These are phyloP conservation scores for Fusarium albidum DNA, from an alignment of 2,329 filamentous ascomycete genomes.

Conservation along the genomic window DNA sequence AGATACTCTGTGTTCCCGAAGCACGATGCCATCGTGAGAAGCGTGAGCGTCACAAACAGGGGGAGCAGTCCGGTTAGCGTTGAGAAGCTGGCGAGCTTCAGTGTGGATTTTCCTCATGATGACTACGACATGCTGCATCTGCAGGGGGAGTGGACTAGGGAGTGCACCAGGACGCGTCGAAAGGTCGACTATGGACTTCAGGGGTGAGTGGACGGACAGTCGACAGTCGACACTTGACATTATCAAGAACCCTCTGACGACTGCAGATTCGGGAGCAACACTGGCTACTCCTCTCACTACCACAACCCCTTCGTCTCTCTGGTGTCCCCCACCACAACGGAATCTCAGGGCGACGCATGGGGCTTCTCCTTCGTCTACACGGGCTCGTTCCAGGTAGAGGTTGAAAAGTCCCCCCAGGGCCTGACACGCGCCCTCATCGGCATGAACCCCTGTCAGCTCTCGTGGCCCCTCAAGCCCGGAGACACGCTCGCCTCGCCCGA, in stretches of 20 bases:
- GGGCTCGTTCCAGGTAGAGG: constrained; percentile 67
- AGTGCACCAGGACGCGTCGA: constrained; percentile 62
- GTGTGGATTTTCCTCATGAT: constrained; percentile 66
- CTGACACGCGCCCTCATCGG: constrained; percentile 67
- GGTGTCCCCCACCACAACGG: constrained; percentile 64
- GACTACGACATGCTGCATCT: constrained; percentile 70
- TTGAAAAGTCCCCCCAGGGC: constrained; percentile 69
- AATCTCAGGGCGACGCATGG: constrained; percentile 68
- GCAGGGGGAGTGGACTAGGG: constrained; percentile 69
- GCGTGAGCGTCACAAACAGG: constrained; percentile 68
- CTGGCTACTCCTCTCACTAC: constrained; percentile 69
- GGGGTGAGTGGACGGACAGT: constrained; percentile 54
- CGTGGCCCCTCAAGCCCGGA: constrained; percentile 63
- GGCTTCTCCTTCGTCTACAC: constrained; percentile 72
- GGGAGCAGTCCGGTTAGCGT: constrained; percentile 61
- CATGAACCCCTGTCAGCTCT: constrained; percentile 67
- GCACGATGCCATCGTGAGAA: constrained; percentile 68
- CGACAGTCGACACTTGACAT: too few relatives aligned
- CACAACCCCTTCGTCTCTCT: constrained; percentile 72
- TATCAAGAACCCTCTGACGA: too few relatives aligned
- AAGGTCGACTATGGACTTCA: constrained; percentile 65
- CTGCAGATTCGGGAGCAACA: constrained; percentile 65
- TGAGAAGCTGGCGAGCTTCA: constrained; percentile 67
- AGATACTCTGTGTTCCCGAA: constrained; percentile 70
- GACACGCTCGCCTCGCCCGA: constrained; percentile 68